These are phyloP conservation scores for Pueraria montana DNA, from an alignment of 306 rosid species.

Conservation along the genomic window DNA sequence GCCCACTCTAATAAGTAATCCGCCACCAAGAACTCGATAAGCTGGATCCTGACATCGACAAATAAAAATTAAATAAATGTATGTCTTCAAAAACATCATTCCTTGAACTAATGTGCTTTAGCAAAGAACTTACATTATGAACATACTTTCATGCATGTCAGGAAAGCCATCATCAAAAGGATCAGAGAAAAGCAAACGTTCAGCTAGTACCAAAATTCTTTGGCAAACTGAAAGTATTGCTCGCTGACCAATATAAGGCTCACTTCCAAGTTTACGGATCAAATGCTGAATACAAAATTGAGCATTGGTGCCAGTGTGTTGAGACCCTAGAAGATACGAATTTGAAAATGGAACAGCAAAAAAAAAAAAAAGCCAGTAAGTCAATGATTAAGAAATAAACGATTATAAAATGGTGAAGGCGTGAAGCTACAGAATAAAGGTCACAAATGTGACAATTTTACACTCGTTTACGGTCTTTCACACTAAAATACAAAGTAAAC, in stretches of 20 bases:
- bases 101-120: constrained; percentile 8
- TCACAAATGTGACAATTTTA: neutral
- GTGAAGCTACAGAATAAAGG: constrained; percentile 6
- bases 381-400: constrained; percentile 2
- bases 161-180: constrained; percentile 86
- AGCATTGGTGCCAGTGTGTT: constrained; percentile 45
- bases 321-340: constrained; percentile 61
- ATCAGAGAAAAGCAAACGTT: constrained; percentile 84
- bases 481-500: constrained; percentile 6
- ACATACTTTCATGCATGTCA: constrained; percentile 74
- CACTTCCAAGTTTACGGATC: constrained; percentile 82
- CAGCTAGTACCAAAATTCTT: constrained; percentile 74
- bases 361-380: constrained; percentile 1
- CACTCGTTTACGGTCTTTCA: neutral
- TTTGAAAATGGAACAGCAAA: constrained; percentile 14
- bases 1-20: constrained; percentile 82
- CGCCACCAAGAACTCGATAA: constrained; percentile 78
- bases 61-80: constrained; percentile 41
- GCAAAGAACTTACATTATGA: constrained; percentile 74
- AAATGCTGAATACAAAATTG: constrained; percentile 75
- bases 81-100: neutral
- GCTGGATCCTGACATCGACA: constrained; percentile 82
- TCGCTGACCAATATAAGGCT: constrained; percentile 77
- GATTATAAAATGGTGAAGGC: constrained; percentile 38
- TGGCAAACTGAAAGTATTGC: constrained; percentile 76